These are phyloP conservation scores for Entoloma clypeatum DNA, from an alignment of 1,284 basidiomycete genomes.

Conservation along the genomic window DNA sequence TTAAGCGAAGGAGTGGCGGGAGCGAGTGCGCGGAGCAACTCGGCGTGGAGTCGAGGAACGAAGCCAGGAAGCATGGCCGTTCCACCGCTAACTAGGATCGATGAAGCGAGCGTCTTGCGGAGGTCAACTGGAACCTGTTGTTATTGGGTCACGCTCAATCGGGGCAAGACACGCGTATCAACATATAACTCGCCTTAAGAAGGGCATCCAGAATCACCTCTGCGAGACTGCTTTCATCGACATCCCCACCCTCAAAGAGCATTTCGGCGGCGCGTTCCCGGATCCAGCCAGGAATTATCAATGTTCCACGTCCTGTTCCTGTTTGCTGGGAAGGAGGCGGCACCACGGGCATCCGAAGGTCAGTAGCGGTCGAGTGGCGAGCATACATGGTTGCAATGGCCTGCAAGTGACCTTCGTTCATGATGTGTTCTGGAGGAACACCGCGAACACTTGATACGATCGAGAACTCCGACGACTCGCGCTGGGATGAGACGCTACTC, in stretches of 20 bases:
- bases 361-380: conserved; percentile 69
- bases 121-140: conserved; percentile 84
- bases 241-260: conserved; percentile 86
- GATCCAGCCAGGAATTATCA: conserved; percentile 93
- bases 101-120: conserved; percentile 73
- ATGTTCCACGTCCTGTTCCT: conserved; percentile 70
- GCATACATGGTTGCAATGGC: conserved; percentile 65
- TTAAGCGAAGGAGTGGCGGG: conserved; percentile 33
- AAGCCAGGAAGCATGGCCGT: conserved; percentile 91
- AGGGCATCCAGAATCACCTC: conserved; percentile 78
- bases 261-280: conserved; percentile 88
- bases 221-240: conserved; percentile 78
- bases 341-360: conserved; percentile 60
- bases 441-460: conserved; percentile 41
- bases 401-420: conserved; percentile 57
- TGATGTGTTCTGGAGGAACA: conserved; percentile 24
- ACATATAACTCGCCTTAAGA: conserved; percentile 57
- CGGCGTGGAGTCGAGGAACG: conserved; percentile 77
- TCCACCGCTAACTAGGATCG: conserved; percentile 84
- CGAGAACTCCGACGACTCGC: conserved; percentile 58
- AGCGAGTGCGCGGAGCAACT: conserved; percentile 63
- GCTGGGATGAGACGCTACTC: conserved; percentile 46
- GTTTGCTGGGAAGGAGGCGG: conserved; percentile 61
- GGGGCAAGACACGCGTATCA: not conserved
- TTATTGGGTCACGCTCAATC: conserved; percentile 3